Evolutionary conservation across 192 early-diverging fungal genomes (phyloP).

Genomic region (Coemansia sp.): DNA sequence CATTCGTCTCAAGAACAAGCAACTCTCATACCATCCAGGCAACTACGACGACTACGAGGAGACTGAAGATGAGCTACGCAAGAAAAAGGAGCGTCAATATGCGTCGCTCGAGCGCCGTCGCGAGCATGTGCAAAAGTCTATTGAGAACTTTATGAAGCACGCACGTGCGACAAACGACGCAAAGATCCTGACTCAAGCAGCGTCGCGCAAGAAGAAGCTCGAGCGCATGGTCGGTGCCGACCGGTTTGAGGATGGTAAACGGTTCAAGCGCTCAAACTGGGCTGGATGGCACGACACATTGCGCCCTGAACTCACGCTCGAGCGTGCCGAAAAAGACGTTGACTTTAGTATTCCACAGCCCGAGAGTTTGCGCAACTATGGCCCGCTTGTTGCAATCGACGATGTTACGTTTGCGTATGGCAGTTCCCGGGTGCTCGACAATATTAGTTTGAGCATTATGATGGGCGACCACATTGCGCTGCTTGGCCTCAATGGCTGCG

Average conservation of each 20-base stretch:
- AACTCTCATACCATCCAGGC: conserved; percentile 74
- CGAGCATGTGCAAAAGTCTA: conserved; percentile 74
- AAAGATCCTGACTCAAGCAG: conserved; percentile 73
- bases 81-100: conserved; percentile 65
- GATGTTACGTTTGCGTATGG: conserved; percentile 52
- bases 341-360: conserved; percentile 73
- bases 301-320: conserved; percentile 60
- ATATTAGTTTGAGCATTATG: conserved; percentile 71
- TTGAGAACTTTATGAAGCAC: conserved; percentile 71
- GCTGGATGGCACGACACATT: conserved; percentile 55
- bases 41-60: conserved; percentile 85
- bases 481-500: conserved; percentile 81
- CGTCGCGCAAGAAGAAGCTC: conserved; percentile 77
- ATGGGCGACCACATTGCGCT: conserved; percentile 70
- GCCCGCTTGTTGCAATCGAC: conserved; percentile 67
- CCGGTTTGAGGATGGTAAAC: conserved; percentile 66
- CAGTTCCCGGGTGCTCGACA: conserved; percentile 53
- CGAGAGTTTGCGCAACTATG: conserved; percentile 62
- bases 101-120: conserved; percentile 68
- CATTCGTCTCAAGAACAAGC: conserved; percentile 70
- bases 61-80: conserved; percentile 69
- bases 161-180: conserved; percentile 78
- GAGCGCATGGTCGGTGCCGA: conserved; percentile 64
- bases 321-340: conserved; percentile 58
- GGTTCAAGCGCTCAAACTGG: conserved; percentile 66